These are phyloP conservation scores for Melastoma candidum DNA, from an alignment of 441 rosid genomes.

Conservation along the genomic window DNA sequence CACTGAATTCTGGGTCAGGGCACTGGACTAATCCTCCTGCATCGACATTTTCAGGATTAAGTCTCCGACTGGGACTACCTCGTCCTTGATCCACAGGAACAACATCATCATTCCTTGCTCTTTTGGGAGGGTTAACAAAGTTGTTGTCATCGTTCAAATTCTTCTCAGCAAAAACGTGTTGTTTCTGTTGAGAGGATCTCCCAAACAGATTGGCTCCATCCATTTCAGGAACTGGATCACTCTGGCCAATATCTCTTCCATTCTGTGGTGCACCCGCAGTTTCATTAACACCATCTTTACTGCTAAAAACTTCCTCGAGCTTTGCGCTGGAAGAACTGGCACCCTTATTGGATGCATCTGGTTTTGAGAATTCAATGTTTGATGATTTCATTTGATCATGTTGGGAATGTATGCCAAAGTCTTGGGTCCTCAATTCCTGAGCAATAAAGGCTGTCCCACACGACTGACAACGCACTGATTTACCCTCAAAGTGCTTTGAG, in stretches of 20 bases:
- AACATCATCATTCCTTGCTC: slow-evolving; percentile 6
- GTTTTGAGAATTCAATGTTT: slow-evolving; percentile 22
- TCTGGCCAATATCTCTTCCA: slow-evolving; percentile 9
- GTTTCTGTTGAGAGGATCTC: slow-evolving; percentile 29
- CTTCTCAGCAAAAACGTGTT: slow-evolving; percentile 18
- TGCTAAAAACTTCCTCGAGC: slow-evolving; percentile 4
- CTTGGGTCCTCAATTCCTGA: slow-evolving; percentile 23
- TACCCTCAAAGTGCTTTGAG: slow-evolving; percentile 21
- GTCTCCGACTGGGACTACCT: slow-evolving; percentile 6
- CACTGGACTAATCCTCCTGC: slow-evolving; percentile 16
- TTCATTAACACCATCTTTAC: slow-evolving; percentile 6
- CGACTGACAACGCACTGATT: slow-evolving; percentile 26
- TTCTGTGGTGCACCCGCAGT: slow-evolving; percentile 14
- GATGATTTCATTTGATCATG: slow-evolving; percentile 25
- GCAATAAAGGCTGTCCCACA: slow-evolving; percentile 35
- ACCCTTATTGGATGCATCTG: slow-evolving; percentile 19
- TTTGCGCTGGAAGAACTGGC: slow-evolving; percentile 23
- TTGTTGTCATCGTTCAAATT: slow-evolving; percentile 16
- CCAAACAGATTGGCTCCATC: slow-evolving; percentile 16
- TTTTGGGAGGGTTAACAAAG: slow-evolving; percentile 23
- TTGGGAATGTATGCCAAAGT: slow-evolving; percentile 21
- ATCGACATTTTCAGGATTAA: slow-evolving; percentile 7
- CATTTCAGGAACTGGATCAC: slow-evolving; percentile 4
- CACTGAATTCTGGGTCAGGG: slow-evolving; percentile 42
- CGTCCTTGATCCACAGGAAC: no score